Conservation (phyloP, 441 rosid species). For the Pelargonium citronellum region DNA sequence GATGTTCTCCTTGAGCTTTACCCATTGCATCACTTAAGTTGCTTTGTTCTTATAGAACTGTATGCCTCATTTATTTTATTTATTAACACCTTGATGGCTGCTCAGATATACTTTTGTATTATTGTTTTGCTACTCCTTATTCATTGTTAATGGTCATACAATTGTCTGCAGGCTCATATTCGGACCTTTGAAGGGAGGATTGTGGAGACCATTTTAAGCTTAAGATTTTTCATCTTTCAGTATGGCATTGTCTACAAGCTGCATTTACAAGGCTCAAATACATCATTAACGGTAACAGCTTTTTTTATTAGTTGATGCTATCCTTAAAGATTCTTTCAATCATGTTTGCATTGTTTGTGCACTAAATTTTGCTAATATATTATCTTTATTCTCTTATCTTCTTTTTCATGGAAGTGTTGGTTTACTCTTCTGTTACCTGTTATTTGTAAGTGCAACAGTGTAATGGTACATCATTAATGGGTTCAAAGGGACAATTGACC, state of each 20-base stretch:
- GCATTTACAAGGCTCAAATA: constrained; percentile 44
- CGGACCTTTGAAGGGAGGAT: constrained; percentile 83
- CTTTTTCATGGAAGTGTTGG: too few relatives aligned
- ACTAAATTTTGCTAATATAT: not conserved
- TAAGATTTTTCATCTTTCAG: constrained; percentile 89
- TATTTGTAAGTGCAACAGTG: not conserved
- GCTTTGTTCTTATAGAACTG: not conserved
- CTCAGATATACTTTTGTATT: not conserved
- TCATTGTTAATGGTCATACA: constrained; percentile 11
- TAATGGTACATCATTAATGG: not conserved
- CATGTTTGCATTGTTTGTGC: not conserved
- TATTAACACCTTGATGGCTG: not conserved
- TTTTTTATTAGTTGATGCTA: not conserved
- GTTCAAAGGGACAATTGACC: not conserved
- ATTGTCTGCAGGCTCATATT: constrained; percentile 63
- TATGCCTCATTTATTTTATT: not conserved
- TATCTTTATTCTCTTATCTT: not conserved
- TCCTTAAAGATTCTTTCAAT: not conserved
- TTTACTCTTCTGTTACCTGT: not conserved
- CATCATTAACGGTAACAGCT: constrained; percentile 59
- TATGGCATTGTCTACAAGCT: constrained; percentile 93
- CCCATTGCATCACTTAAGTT: not conserved
- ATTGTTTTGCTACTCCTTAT: constrained; percentile 2
- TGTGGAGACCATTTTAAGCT: constrained; percentile 75
- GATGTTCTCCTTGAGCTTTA: not conserved